Conservation (phyloP, 306 rosid genomes). For the Arachis stenosperma region DNA sequence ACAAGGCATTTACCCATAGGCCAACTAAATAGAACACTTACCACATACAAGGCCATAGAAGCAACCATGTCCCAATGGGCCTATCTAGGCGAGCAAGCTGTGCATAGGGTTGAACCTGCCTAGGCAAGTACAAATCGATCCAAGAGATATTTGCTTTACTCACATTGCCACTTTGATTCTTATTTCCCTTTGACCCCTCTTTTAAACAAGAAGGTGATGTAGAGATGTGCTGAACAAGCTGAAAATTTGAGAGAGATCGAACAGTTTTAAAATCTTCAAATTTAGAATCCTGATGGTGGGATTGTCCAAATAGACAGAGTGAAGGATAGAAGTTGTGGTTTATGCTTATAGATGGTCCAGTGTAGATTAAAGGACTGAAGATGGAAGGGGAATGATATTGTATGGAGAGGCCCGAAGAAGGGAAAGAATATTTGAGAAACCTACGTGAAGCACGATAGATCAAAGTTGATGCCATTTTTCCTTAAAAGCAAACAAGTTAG, state of each 20-base stretch:
- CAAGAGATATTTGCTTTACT: conserved; percentile 51
- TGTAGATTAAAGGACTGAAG: conserved; percentile 36
- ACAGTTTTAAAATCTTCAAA: conserved; percentile 19
- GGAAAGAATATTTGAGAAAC: conserved; percentile 40
- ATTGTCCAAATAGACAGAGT: conserved; percentile 27
- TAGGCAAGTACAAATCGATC: conserved; percentile 75
- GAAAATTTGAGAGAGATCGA: conserved; percentile 43
- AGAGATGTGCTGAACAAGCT: conserved; percentile 49
- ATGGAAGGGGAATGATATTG: conserved; percentile 18
- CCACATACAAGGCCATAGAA: conserved; percentile 97
- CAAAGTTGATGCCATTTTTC: conserved; percentile 46
- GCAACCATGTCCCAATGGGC: conserved; percentile 96
- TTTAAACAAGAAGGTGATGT: conserved; percentile 49
- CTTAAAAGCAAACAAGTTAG: conserved; percentile 26
- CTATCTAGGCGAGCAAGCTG: conserved; percentile 89
- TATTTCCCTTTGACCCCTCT: conserved; percentile 44
- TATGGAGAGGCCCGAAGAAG: conserved; percentile 25
- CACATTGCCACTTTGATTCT: conserved; percentile 35
- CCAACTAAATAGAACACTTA: conserved; percentile 40
- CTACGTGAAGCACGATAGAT: conserved; percentile 48
- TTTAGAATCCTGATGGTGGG: conserved; percentile 26
- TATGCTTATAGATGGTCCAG: conserved; percentile 33
- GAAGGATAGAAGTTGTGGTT: conserved; percentile 22
- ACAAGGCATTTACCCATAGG: neutral
- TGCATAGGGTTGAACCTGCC: conserved; percentile 71